Conservation (phyloP, 2,329 filamentous ascomycete genomes). For the Achaetomium macrosporum region DNA sequence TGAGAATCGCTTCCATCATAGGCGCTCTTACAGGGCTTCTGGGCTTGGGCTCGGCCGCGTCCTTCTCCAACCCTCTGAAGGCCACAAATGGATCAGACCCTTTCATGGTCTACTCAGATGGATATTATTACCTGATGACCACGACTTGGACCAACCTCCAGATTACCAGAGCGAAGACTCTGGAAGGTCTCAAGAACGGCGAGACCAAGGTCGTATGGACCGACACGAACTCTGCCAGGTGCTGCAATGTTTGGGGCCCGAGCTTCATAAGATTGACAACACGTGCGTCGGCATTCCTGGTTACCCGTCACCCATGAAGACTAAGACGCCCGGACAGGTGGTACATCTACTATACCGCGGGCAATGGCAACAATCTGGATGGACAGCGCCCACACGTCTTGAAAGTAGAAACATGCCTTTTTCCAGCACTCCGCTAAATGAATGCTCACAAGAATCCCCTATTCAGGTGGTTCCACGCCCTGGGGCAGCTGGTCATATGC, state of each 20-base stretch:
- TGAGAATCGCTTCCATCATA: not conserved
- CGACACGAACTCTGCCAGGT: slow-evolving; percentile 39
- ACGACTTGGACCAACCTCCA: slow-evolving; percentile 52
- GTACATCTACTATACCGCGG: slow-evolving; percentile 55
- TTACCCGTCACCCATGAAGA: no score
- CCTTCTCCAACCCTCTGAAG: slow-evolving; percentile 12
- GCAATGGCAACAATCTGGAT: slow-evolving; percentile 39
- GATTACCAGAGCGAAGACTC: slow-evolving; percentile 47
- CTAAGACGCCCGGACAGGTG: no score
- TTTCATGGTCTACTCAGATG: slow-evolving; percentile 41
- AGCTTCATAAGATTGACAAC: slow-evolving; percentile 39
- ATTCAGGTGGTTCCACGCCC: slow-evolving; percentile 39
- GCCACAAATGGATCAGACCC: slow-evolving; percentile 9
- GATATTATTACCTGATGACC: slow-evolving; percentile 52
- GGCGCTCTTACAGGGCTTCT: slow-evolving; percentile 4
- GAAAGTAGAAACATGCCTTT: slow-evolving; percentile 30
- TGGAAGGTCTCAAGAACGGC: slow-evolving; percentile 50
- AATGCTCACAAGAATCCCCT: slow-evolving; percentile 18
- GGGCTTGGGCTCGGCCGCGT: slow-evolving; percentile 1
- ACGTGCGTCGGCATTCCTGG: no score
- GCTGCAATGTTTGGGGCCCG: slow-evolving; percentile 54
- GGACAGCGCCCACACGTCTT: slow-evolving; percentile 48
- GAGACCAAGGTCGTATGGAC: slow-evolving; percentile 46
- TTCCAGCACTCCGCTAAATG: no score
- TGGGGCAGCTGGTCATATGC: slow-evolving; percentile 48